Base-by-base conservation (phyloP, 306 rosid genomes). In the Cucurbita maxima region DNA sequence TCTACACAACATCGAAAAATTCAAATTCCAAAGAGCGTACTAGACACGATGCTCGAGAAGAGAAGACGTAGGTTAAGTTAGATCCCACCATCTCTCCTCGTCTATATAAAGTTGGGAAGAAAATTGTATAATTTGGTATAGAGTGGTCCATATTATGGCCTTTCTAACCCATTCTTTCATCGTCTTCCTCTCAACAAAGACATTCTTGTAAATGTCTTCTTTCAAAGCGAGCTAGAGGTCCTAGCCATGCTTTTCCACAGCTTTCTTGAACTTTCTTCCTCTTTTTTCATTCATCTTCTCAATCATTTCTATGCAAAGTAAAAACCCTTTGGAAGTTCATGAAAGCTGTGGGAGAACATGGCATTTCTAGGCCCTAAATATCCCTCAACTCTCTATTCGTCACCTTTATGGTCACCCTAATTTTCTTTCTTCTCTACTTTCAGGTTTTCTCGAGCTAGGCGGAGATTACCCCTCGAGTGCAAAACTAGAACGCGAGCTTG, bases 191-290 rank as follows among this genome's bases (percentile, higher is more conserved):
- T 64, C 36, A 10, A 43, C 4, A 62, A 62, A 37, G 7, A 38
- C 69, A 62, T 58, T 58, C 63, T 58, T 58, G n/a, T 57, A 22
- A 20, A 10, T 57, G 61, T 59, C 44, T 14, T 30, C 11, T 59
- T 34, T 59, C 52, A 47, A 3, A 15, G 5, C n/a, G 37, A 43
- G 44, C 13, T 43, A 43, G 47, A 76, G 63, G 76, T 80, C 70
- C 47, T 52, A 54, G 76, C 52, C 80, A 69, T 80, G 71, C 79
- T 80, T 76, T 80, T 80, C 83, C 83, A 80, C 83, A 72, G 83
- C 83, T 80, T 80, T 80, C 83, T 80, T 80, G 83, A 80, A 80
- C 83, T 80, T 76, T 62, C 60, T 61, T 25, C 8, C 5, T 57
- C 66, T 19, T 30, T 25, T 51, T 48, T 69, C 8, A 20, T 71